Base-by-base conservation (phyloP, 140 eudicot species). In the Ambrosia hybrid region DNA sequence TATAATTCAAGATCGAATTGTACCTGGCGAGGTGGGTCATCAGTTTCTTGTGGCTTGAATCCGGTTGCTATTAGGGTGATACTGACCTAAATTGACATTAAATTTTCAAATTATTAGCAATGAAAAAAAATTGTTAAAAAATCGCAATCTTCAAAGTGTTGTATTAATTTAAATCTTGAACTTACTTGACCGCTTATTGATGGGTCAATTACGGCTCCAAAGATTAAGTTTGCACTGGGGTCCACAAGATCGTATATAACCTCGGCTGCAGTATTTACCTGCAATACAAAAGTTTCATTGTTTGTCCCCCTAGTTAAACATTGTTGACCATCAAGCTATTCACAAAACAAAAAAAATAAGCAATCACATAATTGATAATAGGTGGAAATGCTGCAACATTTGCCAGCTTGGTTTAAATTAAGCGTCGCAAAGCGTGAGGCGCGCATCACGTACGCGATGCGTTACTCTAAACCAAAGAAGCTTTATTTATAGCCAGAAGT, bases 221-320 rank as follows among this genome's bases (percentile, higher is more conserved):
- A 90, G 53, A 90, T 90, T 61, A 94, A 79, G 86, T 94, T 90
- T 68, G 96, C 99, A 71, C 79, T 86, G n/a, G 97, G 99, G 84
- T 90, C 97, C 73, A 94, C 99, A 53, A 94, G 91, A 81, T 90
- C 96, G 60, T 90, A 85, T 77, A 93, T 93, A 48, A 94, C 96
- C 78, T 94, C 97, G 5, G 97, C 99, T 53, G 99, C 97, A 77
- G 96, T 89, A 83, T 90, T 88, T 63, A 94, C 97, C 99, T 90
- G 74, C 59, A 75, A 80, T 17, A 16, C 65, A 0, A 46, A 9
- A 21, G 16, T 57, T 9, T 64, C 53, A 56, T 45, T 9, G 34
- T 57, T 51, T 63, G 45, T 21, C 30, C 37, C 71, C 65, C 21
- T 14, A 76, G 30, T 57, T 33, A 34, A 43, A 36, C 36, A 13